phyloP scores from a whole-genome alignment of 306 rosid genomes.

The Parietaria judaica region DNA sequence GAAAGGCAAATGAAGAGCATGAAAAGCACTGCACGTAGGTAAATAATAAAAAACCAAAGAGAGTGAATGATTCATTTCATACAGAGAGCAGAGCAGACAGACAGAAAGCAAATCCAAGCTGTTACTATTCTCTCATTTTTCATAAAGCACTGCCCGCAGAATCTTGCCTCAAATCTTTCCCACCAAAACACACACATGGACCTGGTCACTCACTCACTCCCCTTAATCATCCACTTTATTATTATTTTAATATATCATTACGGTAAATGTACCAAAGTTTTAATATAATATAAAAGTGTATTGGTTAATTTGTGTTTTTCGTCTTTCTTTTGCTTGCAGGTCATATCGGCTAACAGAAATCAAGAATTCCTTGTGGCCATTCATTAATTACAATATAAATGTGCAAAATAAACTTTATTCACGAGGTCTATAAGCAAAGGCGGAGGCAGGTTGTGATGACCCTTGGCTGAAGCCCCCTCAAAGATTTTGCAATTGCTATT shows the following conservation, averaged over 20 bases:
- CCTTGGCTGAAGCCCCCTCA: no score
- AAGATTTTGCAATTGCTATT: no score
- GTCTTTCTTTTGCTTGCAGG: no score
- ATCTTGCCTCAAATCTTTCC: slow-evolving; percentile 75
- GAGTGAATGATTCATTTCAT: slow-evolving; percentile 12
- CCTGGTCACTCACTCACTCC: slow-evolving; percentile 25
- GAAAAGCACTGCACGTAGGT: slow-evolving; percentile 5
- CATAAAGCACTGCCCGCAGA: slow-evolving; percentile 57
- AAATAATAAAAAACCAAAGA: background rate
- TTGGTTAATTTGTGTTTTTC: no score
- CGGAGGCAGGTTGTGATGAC: no score
- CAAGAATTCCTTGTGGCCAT: no score
- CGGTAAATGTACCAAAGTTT: no score
- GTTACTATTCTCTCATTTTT: slow-evolving; percentile 22
- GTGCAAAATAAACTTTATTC: no score
- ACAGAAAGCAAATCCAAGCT: slow-evolving; percentile 24
- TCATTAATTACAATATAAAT: no score
- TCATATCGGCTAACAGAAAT: background rate
- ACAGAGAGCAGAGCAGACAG: slow-evolving; percentile 24
- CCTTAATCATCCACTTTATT: slow-evolving; percentile 9
- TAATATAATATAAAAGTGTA: no score
- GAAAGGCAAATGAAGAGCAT: background rate
- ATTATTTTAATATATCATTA: background rate
- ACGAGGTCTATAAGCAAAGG: no score
- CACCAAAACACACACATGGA: slow-evolving; percentile 35